Evolutionary conservation across 495 filamentous ascomycete species (phyloP), one percentile per base, ranked within the genome.

Genomic region (Mycothermus thermophilus): DNA sequence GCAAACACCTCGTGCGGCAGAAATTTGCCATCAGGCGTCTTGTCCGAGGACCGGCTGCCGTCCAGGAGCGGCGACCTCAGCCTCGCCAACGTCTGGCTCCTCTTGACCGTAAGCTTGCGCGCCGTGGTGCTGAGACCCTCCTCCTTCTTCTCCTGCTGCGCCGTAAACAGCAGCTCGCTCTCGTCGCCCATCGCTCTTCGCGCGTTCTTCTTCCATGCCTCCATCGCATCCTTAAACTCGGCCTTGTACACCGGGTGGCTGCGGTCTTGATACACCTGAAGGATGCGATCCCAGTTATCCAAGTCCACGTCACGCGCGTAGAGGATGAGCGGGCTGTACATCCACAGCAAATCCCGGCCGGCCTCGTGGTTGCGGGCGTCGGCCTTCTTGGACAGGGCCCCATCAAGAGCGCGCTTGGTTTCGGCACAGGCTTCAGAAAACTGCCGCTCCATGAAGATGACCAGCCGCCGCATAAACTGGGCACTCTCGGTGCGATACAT

Each of bases 91-190:
- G 74, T 82, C 51, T 81, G 77, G 30, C 74, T 79, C 48, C 90
- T 69, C 62, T 92, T 93, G 27, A 96, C 88, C 0, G 88, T 95
- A 17, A 94, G 58, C 51, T 94, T 94, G 27, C 86, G 71, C 8
- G 86, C 87, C 5, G 87, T 81, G 26, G 74, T 75, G 12, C 79
- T 72, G 12, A 81, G 67, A 14, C 75, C 70, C 40, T 80, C 74
- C 44, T 64, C 78, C 68, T 54, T 78, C 69, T 64, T 93, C 74
- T 92, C 90, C 43, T 88, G 75, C 48, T 85, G 77, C 3, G 81
- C 67, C 1, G 83, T 93, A 48, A 95, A 96, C 8, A 94, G 67
- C 18, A 93, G 59, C 37, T 94, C 88, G 20, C 69, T 63, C 47
- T 95, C 88, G n/a, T 93, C 88, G 16, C 75, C 79, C 8, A 73